phyloP scores from a whole-genome alignment of 208 protist genomes.

The Wallacemonas rigidus region DNA sequence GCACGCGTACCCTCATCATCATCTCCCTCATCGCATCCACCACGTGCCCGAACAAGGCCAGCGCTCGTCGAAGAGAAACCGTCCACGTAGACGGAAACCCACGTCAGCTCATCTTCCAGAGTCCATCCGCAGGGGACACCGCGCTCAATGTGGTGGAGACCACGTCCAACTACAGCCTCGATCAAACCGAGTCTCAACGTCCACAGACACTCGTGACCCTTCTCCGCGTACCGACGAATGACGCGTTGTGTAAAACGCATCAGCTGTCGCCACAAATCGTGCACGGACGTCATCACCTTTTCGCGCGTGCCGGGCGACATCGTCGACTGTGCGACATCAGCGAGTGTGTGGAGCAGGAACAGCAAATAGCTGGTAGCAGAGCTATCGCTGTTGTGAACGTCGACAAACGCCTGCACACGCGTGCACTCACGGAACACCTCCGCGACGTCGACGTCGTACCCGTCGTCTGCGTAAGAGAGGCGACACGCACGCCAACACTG shows the following conservation, averaged over 20 bases:
- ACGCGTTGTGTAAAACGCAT: conserved; percentile 47
- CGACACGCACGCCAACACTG: not conserved
- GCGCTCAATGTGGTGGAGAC: not conserved
- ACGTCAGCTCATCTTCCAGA: conserved; percentile 62
- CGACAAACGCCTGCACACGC: conserved; percentile 40
- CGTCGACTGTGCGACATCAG: not conserved
- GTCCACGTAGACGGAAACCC: conserved; percentile 30
- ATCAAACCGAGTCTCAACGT: conserved; percentile 63
- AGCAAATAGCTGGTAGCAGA: conserved; percentile 62
- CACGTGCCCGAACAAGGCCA: too few species aligned
- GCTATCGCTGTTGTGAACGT: conserved; percentile 62
- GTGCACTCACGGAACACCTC: conserved; percentile 25
- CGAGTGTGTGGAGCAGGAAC: conserved; percentile 43
- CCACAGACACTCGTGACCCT: conserved; percentile 78
- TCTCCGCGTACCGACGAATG: conserved; percentile 62
- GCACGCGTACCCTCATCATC: not conserved
- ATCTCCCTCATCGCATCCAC: too few species aligned
- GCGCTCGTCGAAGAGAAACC: too few species aligned
- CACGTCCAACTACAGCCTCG: conserved; percentile 30
- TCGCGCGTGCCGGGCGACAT: not conserved
- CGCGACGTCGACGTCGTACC: not conserved
- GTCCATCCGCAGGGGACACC: conserved; percentile 38
- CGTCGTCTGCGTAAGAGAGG: not conserved
- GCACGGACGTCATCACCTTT: not conserved
- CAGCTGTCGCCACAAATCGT: conserved; percentile 32